Evolutionary conservation across 208 protist species (phyloP), one percentile per base, ranked within the genome.

Genomic region (Herpetomonas samuelpessoai): DNA sequence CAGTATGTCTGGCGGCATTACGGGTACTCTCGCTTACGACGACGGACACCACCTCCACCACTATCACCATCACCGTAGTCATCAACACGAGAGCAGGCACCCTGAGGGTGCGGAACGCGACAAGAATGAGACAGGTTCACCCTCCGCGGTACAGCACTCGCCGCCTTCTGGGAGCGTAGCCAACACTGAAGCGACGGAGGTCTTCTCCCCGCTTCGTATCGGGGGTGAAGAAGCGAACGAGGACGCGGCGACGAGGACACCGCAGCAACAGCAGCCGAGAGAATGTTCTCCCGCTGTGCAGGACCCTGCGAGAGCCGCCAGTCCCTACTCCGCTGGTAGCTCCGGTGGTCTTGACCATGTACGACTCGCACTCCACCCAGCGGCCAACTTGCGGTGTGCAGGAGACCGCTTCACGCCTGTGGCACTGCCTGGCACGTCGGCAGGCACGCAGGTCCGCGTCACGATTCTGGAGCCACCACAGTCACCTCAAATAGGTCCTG

Each of bases 21-120:
- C 45, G 27, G 35, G n/a, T 30, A 57, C 54, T 35, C 50, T 64
- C 18, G 53, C 49, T 2, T 31, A 49, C 49, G 46, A 48, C 19
- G 38, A 25, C 26, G 14, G 12, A 3, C 26, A 22, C 26, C 30
- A 21, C 29, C 7, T 3, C 12, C 58, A 56, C 49, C 47, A 52
- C 21, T 48, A 54, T 19, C 49, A 55, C 6, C 48, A 46, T 1
- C 30, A 35, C 1, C 47, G 48, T 2, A 14, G 26, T 1, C 35
- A n/a, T 3, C 48, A 48, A 2, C 19, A 28, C 2, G 31, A 47
- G 30, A n/a, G 25, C 14, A 19, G 48, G 1, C 29, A 44, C 0
- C 29, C 49, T 4, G 2, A 28, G 1, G 47, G 50, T 10, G 35
- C 60, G 12, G 44, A 48, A 4, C 44, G 44, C 44, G 35, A 6